Evolutionary conservation across 768 basidiomycete genomes (phyloP).

Genomic region (Leccinellum rugosiceps): DNA sequence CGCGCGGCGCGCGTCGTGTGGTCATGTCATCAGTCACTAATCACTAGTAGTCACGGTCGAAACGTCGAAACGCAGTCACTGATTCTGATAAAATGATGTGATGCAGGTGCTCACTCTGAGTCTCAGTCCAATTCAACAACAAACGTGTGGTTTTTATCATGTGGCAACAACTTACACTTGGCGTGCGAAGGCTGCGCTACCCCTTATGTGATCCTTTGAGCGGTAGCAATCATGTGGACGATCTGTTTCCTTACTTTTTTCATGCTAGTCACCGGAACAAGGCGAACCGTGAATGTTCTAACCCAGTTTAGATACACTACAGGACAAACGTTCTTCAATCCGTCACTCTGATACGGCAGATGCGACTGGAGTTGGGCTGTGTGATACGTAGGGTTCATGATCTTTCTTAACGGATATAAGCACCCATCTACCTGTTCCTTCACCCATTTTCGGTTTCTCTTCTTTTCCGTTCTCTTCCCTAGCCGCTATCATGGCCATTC

Average conservation of each 20-base stretch:
- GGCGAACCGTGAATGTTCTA: neutral
- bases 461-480: neutral
- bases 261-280: conserved; percentile 5
- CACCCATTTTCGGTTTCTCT: neutral
- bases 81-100: too few relatives aligned
- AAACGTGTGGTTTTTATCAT: neutral
- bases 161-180: neutral
- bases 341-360: neutral
- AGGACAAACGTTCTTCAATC: conserved; percentile 13
- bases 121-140: neutral
- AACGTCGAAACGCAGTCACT: too few relatives aligned
- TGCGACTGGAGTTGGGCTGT: neutral
- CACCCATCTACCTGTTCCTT: neutral
- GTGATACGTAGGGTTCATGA: neutral
- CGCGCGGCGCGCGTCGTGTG: too few relatives aligned
- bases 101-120: neutral
- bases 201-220: neutral
- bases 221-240: neutral
- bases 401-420: conserved; percentile 3
- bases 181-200: neutral
- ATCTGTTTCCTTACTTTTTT: conserved; percentile 1
- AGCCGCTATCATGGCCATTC: conserved; percentile 10
- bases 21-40: too few relatives aligned
- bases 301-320: neutral
- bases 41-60: too few relatives aligned